These are phyloP conservation scores for Paramarasmius palmivorus DNA, from an alignment of 1,284 basidiomycete species.

Conservation along the genomic window DNA sequence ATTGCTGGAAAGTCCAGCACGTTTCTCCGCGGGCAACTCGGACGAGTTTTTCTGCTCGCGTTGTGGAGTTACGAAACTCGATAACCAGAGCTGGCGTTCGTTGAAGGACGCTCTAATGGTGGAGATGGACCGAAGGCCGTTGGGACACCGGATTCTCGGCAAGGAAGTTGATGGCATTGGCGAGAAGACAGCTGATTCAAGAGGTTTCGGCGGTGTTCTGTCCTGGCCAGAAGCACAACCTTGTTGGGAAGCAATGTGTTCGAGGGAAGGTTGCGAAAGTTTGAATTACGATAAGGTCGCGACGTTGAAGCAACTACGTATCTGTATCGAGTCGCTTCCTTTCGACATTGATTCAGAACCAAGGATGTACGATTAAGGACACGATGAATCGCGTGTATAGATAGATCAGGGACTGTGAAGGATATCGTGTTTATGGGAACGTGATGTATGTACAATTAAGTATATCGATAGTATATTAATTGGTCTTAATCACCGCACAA, in stretches of 20 bases:
- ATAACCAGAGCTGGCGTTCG: conserved; percentile 40
- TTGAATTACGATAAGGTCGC: conserved; percentile 41
- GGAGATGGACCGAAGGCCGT: conserved; percentile 39
- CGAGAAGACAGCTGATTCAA: neutral
- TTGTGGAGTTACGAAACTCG: conserved; percentile 39
- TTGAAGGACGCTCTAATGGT: conserved; percentile 39
- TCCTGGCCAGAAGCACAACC: conserved; percentile 41
- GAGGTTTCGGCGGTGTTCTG: conserved; percentile 31
- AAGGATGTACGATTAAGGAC: too few relatives aligned
- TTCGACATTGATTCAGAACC: conserved; percentile 14
- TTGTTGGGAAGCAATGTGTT: conserved; percentile 44
- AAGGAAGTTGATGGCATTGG: conserved; percentile 13
- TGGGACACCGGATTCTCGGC: conserved; percentile 35
- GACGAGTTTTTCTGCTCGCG: conserved; percentile 28
- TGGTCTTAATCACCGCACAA: neutral
- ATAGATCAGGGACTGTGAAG: too few relatives aligned
- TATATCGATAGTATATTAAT: too few relatives aligned
- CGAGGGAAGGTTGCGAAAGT: conserved; percentile 36
- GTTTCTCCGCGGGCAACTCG: conserved; percentile 45
- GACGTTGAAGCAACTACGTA: conserved; percentile 41
- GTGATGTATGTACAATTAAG: too few relatives aligned
- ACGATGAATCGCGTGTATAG: too few relatives aligned
- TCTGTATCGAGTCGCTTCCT: conserved; percentile 40
- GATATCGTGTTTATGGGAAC: too few relatives aligned
- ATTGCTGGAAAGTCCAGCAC: conserved; percentile 40